Conservation (phyloP, 2,329 filamentous ascomycete species). For the Phaeosphaeriaceae sp. region DNA sequence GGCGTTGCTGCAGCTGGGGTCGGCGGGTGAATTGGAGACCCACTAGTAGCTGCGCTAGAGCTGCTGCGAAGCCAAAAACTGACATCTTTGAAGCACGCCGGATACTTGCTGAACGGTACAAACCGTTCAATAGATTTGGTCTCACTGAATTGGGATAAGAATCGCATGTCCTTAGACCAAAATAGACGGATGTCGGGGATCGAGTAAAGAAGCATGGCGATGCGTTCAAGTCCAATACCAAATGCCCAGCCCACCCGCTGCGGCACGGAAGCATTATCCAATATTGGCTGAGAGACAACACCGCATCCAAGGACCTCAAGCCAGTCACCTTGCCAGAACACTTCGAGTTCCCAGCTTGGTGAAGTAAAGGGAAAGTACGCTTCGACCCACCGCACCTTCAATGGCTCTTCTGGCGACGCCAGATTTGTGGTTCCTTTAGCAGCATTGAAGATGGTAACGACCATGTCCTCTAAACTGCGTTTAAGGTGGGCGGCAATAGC, state of each 20-base stretch:
- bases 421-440: slow-evolving; percentile 67
- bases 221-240: slow-evolving; percentile 89
- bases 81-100: slow-evolving; percentile 87
- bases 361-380: slow-evolving; percentile 98
- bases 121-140: slow-evolving; percentile 66
- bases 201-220: slow-evolving; percentile 96
- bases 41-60: slow-evolving; percentile 34
- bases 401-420: slow-evolving; percentile 63
- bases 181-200: slow-evolving; percentile 97
- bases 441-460: slow-evolving; percentile 84
- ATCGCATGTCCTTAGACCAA: slow-evolving; percentile 86
- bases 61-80: slow-evolving; percentile 78
- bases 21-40: slow-evolving; percentile 22
- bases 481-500: slow-evolving; percentile 87
- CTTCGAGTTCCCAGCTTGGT: slow-evolving; percentile 94
- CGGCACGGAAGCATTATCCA: slow-evolving; percentile 77
- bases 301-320: slow-evolving; percentile 95
- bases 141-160: slow-evolving; percentile 78
- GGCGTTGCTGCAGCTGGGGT: slow-evolving; percentile 7
- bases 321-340: slow-evolving; percentile 94
- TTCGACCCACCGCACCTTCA: slow-evolving; percentile 92
- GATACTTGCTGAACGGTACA: slow-evolving; percentile 88
- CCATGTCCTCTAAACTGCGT: slow-evolving; percentile 84
- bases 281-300: slow-evolving; percentile 81
- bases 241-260: slow-evolving; percentile 91